phyloP scores from a whole-genome alignment of 2,329 filamentous ascomycete genomes.

The Pyricularia sp. region DNA sequence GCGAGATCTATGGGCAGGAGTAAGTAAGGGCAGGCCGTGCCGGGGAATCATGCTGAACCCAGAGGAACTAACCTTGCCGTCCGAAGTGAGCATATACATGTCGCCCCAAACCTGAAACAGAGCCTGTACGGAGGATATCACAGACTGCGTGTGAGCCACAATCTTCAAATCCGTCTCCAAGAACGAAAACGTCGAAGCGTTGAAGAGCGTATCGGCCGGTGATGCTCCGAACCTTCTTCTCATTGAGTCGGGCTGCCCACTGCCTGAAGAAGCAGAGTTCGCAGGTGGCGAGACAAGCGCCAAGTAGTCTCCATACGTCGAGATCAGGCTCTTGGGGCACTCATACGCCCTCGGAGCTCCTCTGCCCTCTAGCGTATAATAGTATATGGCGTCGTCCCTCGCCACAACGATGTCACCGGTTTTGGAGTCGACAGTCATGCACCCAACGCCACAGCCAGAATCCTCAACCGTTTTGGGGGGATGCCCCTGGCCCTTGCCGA shows the following conservation, averaged over 20 bases:
- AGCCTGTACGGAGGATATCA: constrained; percentile 70
- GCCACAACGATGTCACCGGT: constrained; percentile 86
- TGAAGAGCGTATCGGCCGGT: constrained; percentile 70
- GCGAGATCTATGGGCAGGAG: constrained; percentile 50
- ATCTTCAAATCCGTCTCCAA: constrained; percentile 89
- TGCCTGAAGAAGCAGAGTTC: constrained; percentile 36
- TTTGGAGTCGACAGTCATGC: constrained; percentile 78
- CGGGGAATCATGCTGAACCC: constrained; percentile 2
- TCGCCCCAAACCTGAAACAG: constrained; percentile 87
- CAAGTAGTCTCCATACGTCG: constrained; percentile 76
- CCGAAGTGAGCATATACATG: constrained; percentile 79
- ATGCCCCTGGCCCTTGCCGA: constrained; percentile 81
- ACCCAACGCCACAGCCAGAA: constrained; percentile 81
- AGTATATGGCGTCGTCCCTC: constrained; percentile 90
- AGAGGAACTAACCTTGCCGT: constrained; percentile 63
- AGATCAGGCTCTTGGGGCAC: constrained; percentile 74
- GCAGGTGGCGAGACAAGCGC: constrained; percentile 72
- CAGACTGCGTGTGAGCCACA: constrained; percentile 78
- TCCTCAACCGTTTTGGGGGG: constrained; percentile 85
- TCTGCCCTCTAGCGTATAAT: constrained; percentile 76
- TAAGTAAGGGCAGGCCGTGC: background rate
- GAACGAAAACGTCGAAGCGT: constrained; percentile 78
- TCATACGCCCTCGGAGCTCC: constrained; percentile 88
- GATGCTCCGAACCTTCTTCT: constrained; percentile 63
- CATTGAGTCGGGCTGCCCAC: constrained; percentile 45